A percentile compares a stretch with the other conserved stretches of the same genome.
phyloP scores from a whole-genome alignment of 371 early-diverging fungal species.

The Mucor indicus region DNA sequence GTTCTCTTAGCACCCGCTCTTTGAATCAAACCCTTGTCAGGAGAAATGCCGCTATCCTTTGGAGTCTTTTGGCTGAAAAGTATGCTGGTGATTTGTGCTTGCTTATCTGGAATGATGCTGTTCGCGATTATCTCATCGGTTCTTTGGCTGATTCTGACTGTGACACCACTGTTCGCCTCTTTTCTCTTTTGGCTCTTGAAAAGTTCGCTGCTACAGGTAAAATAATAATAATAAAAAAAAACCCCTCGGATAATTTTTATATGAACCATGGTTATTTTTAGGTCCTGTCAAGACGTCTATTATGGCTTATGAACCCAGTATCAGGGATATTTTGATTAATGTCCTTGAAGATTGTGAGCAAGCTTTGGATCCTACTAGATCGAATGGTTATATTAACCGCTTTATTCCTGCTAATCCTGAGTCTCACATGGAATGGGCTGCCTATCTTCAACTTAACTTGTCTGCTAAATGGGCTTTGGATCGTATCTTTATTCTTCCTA shows the following conservation, averaged over 20 bases:
- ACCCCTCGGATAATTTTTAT: not conserved
- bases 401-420: constrained; percentile 37
- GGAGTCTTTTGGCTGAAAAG: constrained; percentile 43
- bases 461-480: constrained; percentile 45
- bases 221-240: not conserved
- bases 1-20: not conserved
- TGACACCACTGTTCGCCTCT: constrained; percentile 32
- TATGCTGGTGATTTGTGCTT: constrained; percentile 44
- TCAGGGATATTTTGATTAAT: constrained; percentile 17
- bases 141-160: constrained; percentile 27
- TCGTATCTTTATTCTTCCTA: constrained; percentile 23
- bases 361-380: not conserved
- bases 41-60: constrained; percentile 37
- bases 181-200: constrained; percentile 42
- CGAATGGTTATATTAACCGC: constrained; percentile 2
- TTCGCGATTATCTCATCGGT: constrained; percentile 30
- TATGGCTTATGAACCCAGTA: constrained; percentile 23
- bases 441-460: constrained; percentile 34
- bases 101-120: constrained; percentile 34
- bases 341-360: constrained; percentile 36
- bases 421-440: constrained; percentile 37
- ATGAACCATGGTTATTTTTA: constrained; percentile 1
- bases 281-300: constrained; percentile 32
- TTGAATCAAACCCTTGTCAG: constrained; percentile 9
- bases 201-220: constrained; percentile 49